Base-by-base conservation (phyloP, 2,329 filamentous ascomycete genomes). In the Xylariales sp. region DNA sequence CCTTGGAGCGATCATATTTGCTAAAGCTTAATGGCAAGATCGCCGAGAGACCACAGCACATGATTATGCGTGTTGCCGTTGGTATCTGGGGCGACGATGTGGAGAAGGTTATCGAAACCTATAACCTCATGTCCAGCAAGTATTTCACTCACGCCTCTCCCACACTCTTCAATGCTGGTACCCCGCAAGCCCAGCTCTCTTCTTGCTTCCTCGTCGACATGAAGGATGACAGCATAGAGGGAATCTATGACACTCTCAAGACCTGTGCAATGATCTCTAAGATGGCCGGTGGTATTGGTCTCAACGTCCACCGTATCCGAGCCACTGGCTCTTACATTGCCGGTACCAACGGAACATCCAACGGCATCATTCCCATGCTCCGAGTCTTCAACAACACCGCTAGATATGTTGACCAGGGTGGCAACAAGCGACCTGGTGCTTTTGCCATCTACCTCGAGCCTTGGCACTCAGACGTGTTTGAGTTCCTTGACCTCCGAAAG, bases 231-330 rank as follows among this genome's bases (percentile, higher is more conserved):
- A 96, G 90, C 66, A 98, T 98, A 59, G 93, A 98, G 51, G 93
- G 93, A 52, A 98, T 98, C 62, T 98, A 98, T 59, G 93, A 98
- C 61, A 98, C 93, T 14, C 78, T 98, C 53, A 98, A 98, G 81
- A 97, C 88, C 2, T 98, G 93, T 68, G 93, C 93, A 51, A 91
- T 98, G 88, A 98, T 98, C 67, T 98, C 93, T 59, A 98, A 98
- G 80, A 97, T 93, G 69, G 93, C 93, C 52, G 93, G 93, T 63
- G 93, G 93, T 63, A 97, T 98, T 62, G 93, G 93, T 55, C 76
- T 98, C 48, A 97, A 98, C 58, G 83, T 91, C 36, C 93, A 98
- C 72, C 85, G 90, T 56, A 98, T 98, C 56, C 89, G 93, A 65
- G 88, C 93, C 45, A 98, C 93, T 38, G 91, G 93, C 46, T 95